phyloP scores from a whole-genome alignment of 192 early-diverging fungal genomes.

The Coemansia sp. region DNA sequence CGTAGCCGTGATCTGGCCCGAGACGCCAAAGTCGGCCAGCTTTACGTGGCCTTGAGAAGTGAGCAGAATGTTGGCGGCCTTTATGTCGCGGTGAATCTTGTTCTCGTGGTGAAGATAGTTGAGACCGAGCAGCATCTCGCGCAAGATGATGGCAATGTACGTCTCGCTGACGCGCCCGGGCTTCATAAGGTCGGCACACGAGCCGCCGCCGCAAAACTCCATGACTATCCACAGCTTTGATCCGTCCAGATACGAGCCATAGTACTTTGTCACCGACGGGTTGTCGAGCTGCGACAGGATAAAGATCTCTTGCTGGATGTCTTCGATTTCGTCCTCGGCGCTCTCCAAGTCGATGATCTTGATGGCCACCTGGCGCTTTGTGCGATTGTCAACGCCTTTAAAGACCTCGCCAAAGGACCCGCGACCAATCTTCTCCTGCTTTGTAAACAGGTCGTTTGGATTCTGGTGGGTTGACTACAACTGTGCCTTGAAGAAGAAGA shows the following conservation, averaged over 20 bases:
- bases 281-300: slow-evolving; percentile 95
- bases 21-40: slow-evolving; percentile 98
- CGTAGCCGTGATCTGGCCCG: slow-evolving; percentile 88
- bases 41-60: slow-evolving; percentile 83
- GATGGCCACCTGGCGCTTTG: slow-evolving; percentile 81
- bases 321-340: slow-evolving; percentile 98
- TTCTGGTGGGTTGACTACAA: slow-evolving; percentile 28
- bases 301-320: slow-evolving; percentile 97
- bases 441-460: slow-evolving; percentile 59
- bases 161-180: slow-evolving; percentile 81
- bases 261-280: slow-evolving; percentile 84
- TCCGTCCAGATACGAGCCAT: slow-evolving; percentile 88
- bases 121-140: slow-evolving; percentile 86
- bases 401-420: slow-evolving; percentile 86
- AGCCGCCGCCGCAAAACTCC: slow-evolving; percentile 96
- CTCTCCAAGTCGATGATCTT: slow-evolving; percentile 98
- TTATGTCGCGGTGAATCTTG: slow-evolving; percentile 94
- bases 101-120: slow-evolving; percentile 92
- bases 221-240: slow-evolving; percentile 97
- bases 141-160: slow-evolving; percentile 90
- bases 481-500: not conserved
- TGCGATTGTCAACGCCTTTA: slow-evolving; percentile 63
- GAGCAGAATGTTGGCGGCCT: slow-evolving; percentile 89
- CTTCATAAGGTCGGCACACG: slow-evolving; percentile 93
- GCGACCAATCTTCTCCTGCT: slow-evolving; percentile 56